Conservation (phyloP, 2,329 filamentous ascomycete species). For the Ophiostoma populinum region DNA sequence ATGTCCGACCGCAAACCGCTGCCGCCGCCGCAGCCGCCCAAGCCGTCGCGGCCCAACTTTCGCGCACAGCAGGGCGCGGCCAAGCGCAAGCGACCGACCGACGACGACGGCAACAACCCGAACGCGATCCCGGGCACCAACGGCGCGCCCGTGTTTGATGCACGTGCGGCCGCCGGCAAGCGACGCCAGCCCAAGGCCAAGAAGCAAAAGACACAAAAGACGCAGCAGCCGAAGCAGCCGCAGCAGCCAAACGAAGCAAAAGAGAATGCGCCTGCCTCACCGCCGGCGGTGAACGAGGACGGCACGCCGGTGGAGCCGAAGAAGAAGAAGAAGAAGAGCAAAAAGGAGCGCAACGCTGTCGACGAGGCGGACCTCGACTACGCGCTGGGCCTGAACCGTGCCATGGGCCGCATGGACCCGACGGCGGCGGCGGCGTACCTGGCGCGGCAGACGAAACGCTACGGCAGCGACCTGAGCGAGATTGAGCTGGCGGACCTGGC, state of each 20-base stretch:
- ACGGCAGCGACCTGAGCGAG: constrained; percentile 62
- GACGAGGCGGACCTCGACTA: constrained; percentile 44
- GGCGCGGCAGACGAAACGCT: constrained; percentile 59
- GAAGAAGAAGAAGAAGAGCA: constrained; percentile 7
- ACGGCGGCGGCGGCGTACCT: constrained; percentile 73
- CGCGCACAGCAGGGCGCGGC: constrained; percentile 3
- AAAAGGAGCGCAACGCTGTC: constrained; percentile 11
- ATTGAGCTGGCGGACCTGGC: constrained; percentile 74
- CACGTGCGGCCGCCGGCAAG: background rate
- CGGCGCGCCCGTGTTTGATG: constrained; percentile 1
- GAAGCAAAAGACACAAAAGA: constrained; percentile 7
- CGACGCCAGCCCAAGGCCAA: constrained; percentile 2
- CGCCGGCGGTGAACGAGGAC: constrained; percentile 2
- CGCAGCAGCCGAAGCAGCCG: constrained; percentile 9
- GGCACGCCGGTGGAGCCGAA: too few species aligned
- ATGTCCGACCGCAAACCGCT: constrained; percentile 6
- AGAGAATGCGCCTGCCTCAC: too few species aligned
- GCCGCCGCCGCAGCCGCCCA: constrained; percentile 4
- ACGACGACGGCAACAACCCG: constrained; percentile 1
- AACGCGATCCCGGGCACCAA: constrained; percentile 3
- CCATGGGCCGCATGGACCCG: constrained; percentile 69
- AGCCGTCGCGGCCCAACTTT: constrained; percentile 4
- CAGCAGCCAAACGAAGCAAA: too few species aligned
- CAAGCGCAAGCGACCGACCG: constrained; percentile 7
- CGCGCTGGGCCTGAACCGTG: constrained; percentile 60